Conservation (phyloP, 805 yeast genomes). For the Ogataea ramenticola region DNA sequence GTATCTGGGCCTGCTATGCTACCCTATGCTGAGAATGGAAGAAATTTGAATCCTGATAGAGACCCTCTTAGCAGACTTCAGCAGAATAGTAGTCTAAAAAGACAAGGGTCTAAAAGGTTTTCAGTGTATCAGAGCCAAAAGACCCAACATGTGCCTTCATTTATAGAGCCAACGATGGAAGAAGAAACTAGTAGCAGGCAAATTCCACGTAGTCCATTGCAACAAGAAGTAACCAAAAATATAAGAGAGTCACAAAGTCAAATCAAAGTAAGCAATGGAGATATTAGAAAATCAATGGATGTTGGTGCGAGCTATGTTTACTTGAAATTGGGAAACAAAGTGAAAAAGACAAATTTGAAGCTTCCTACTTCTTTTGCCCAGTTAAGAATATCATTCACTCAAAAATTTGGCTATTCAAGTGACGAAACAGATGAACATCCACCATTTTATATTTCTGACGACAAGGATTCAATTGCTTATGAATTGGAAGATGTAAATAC, state of each 20-base stretch:
- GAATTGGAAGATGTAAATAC: slow-evolving; percentile 77
- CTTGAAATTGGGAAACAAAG: slow-evolving; percentile 37
- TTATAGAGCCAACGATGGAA: slow-evolving; percentile 5
- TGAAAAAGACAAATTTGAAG: slow-evolving; percentile 44
- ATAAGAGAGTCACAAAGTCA: slow-evolving; percentile 11
- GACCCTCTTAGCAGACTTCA: slow-evolving; percentile 77
- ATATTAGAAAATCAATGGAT: not conserved
- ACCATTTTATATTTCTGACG: slow-evolving; percentile 65
- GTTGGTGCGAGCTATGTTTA: not conserved
- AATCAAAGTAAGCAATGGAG: not conserved
- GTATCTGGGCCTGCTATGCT: slow-evolving; percentile 20
- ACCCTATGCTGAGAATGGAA: not conserved
- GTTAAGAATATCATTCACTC: slow-evolving; percentile 69
- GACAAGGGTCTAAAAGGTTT: slow-evolving; percentile 90
- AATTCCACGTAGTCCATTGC: slow-evolving; percentile 19
- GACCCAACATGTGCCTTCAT: slow-evolving; percentile 13
- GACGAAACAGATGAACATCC: slow-evolving; percentile 61
- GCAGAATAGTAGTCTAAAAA: slow-evolving; percentile 72
- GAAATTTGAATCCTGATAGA: slow-evolving; percentile 6
- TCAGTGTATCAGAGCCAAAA: slow-evolving; percentile 71
- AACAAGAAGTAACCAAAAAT: slow-evolving; percentile 17
- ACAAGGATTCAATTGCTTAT: slow-evolving; percentile 51
- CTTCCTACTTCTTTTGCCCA: slow-evolving; percentile 45
- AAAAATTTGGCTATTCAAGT: slow-evolving; percentile 80
- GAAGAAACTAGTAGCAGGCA: slow-evolving; percentile 1